Evolutionary conservation across 148 eudicot genomes (phyloP), one percentile per base, ranked within the genome.

Genomic region (Cornus kousa): DNA sequence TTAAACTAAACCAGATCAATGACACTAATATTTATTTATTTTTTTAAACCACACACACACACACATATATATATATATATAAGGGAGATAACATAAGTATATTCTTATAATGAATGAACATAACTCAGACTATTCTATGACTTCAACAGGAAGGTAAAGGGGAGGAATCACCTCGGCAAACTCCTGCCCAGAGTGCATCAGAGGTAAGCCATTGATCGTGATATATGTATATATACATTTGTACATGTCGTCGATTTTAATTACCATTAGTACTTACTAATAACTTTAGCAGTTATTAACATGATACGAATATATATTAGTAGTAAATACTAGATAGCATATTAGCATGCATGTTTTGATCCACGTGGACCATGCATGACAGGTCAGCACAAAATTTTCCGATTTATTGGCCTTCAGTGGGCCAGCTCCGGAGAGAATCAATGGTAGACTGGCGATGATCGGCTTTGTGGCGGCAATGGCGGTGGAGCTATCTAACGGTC

Each of bases 391-490:
- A 9, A 81, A 78, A n/a, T 89, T 95, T 46, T 28, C 67, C 1
- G 97, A 95, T 65, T 37, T 93, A 40, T 80, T 95, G 1, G 93
- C 93, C 16, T 93, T 95, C 83, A 87, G 92, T 5, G 98, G 97
- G 4, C 98, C 97, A 4, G 97, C 89, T 46, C 97, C 97, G 3
- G 97, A 95, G 82, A 88, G 97, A 67, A 95, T 95, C 87, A 95
- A 95, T 74, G 98, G 98, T 0, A 80, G 97, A 19, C 83, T 95
- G 0, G 98, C 98, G 1, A 95, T 95, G 98, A 87, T 87, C 3
- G 98, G 98, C 1, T 94, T 94, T 16, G 90, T 84, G 13, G 87
- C 98, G 0, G 96, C 98, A 12, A 74, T 95, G 17, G 96, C 87
- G 0, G 89, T 91, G 31, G 97, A 95, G 71, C 20, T 86, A 62